phyloP scores from a whole-genome alignment of 2,329 filamentous ascomycete genomes.

The Hansfordia pulvinata region DNA sequence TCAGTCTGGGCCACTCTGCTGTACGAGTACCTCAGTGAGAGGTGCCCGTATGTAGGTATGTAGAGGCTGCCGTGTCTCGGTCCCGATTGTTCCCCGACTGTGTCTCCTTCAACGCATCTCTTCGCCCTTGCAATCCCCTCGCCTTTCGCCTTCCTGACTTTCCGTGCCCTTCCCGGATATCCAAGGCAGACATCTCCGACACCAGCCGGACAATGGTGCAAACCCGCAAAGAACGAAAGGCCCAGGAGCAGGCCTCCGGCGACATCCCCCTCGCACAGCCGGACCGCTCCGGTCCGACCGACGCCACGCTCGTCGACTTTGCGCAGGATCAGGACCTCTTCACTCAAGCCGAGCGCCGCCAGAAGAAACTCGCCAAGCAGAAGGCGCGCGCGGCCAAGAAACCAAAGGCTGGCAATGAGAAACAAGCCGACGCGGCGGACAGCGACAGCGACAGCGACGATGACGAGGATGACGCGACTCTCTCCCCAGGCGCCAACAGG shows the following conservation, averaged over 20 bases:
- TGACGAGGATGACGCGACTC: constrained; percentile 15
- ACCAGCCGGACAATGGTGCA: constrained; percentile 26
- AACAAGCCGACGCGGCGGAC: constrained; percentile 21
- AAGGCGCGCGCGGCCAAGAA: too few species aligned
- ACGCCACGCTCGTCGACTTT: constrained; percentile 60
- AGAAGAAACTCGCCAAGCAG: constrained; percentile 13
- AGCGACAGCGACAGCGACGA: constrained; percentile 11
- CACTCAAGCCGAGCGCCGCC: constrained; percentile 28
- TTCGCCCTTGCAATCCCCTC: too few species aligned
- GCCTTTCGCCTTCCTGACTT: too few species aligned
- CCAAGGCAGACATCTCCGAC: background rate
- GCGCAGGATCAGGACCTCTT: constrained; percentile 52
- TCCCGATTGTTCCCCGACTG: too few species aligned
- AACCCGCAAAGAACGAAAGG: constrained; percentile 32
- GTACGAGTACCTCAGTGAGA: too few species aligned
- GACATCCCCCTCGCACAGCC: constrained; percentile 54
- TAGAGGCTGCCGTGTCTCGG: too few species aligned
- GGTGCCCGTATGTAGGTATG: too few species aligned
- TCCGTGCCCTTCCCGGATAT: too few species aligned
- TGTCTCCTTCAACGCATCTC: too few species aligned
- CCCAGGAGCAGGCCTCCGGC: constrained; percentile 21
- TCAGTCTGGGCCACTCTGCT: too few species aligned
- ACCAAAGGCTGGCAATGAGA: constrained; percentile 9
- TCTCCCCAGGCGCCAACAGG: constrained; percentile 31
- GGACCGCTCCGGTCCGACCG: constrained; percentile 45